phyloP scores from a whole-genome alignment of 768 basidiomycete genomes.

The Kwoniella botswanensis region DNA sequence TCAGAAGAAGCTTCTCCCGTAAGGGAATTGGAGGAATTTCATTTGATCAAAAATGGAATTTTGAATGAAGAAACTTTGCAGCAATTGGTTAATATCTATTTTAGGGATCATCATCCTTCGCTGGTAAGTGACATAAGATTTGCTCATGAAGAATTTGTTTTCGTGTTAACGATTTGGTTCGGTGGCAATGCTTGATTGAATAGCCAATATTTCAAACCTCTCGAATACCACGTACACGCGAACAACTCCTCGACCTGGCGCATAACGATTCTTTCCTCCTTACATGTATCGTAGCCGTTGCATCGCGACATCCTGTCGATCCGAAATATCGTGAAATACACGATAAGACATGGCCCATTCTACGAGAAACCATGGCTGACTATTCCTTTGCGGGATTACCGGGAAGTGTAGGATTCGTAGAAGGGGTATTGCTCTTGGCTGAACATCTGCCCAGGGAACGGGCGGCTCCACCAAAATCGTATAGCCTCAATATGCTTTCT shows the following conservation, averaged over 20 bases:
- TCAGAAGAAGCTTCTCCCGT: slow-evolving; percentile 20
- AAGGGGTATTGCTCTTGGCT: slow-evolving; percentile 52
- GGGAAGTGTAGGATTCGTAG: slow-evolving; percentile 50
- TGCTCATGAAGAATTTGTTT: too few relatives aligned
- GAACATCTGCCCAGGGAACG: slow-evolving; percentile 51
- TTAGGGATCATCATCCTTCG: slow-evolving; percentile 45
- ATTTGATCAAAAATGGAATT: slow-evolving; percentile 43
- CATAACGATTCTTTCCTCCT: slow-evolving; percentile 45
- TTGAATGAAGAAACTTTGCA: slow-evolving; percentile 35
- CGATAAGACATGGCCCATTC: slow-evolving; percentile 45
- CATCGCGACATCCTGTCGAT: slow-evolving; percentile 44
- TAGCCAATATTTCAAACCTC: slow-evolving; percentile 51
- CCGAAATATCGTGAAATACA: slow-evolving; percentile 39
- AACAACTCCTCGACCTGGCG: slow-evolving; percentile 39
- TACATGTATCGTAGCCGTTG: slow-evolving; percentile 43
- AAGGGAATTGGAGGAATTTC: slow-evolving; percentile 29
- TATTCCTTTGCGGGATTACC: slow-evolving; percentile 47
- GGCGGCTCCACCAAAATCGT: slow-evolving; percentile 2
- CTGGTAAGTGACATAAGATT: slow-evolving; percentile 35
- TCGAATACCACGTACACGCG: slow-evolving; percentile 40
- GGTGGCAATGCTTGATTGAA: not conserved
- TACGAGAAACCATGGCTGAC: slow-evolving; percentile 46
- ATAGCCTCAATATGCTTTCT: slow-evolving; percentile 20
- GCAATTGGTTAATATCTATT: slow-evolving; percentile 39
- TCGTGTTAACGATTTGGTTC: not conserved